These are phyloP conservation scores for Cercis canadensis DNA, from an alignment of 306 rosid genomes.

Conservation along the genomic window DNA sequence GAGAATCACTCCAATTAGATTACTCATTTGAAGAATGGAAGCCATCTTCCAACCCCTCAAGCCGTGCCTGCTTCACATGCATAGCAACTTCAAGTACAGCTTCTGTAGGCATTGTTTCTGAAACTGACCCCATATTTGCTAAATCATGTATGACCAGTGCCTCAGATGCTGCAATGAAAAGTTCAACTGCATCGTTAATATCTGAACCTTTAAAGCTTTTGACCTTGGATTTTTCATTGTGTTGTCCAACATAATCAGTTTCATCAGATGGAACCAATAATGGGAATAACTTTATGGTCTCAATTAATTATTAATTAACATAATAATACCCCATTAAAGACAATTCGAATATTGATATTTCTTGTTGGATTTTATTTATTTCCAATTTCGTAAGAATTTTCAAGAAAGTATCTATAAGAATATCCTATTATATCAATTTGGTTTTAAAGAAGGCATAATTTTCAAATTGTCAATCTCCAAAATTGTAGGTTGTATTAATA, in stretches of 20 bases:
- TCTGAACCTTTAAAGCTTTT: slow-evolving; percentile 48
- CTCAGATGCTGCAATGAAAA: slow-evolving; percentile 86
- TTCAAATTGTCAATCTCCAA: too few species aligned
- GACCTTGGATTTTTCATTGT: slow-evolving; percentile 42
- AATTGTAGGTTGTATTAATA: too few species aligned
- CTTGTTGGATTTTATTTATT: too few species aligned
- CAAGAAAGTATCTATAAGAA: too few species aligned
- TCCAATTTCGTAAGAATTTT: too few species aligned
- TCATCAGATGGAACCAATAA: slow-evolving; percentile 39
- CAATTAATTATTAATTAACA: too few species aligned
- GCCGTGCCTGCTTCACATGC: slow-evolving; percentile 71
- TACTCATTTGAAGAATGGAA: slow-evolving; percentile 44
- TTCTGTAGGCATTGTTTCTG: slow-evolving; percentile 49
- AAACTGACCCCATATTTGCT: slow-evolving; percentile 47
- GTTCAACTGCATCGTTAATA: slow-evolving; percentile 67
- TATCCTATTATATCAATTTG: too few species aligned
- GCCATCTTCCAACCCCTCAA: slow-evolving; percentile 56
- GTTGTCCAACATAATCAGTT: slow-evolving; percentile 40
- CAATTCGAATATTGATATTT: too few species aligned
- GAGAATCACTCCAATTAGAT: slow-evolving; percentile 60
- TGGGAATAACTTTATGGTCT: too few species aligned
- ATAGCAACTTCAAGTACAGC: slow-evolving; percentile 81
- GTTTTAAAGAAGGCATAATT: too few species aligned
- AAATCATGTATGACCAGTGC: slow-evolving; percentile 83
- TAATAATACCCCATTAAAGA: too few species aligned